Percentiles rank a stretch among this genome's conserved stretches.
These are phyloP conservation scores for Harrya chromipes DNA, from an alignment of 768 basidiomycete species.

Conservation along the genomic window DNA sequence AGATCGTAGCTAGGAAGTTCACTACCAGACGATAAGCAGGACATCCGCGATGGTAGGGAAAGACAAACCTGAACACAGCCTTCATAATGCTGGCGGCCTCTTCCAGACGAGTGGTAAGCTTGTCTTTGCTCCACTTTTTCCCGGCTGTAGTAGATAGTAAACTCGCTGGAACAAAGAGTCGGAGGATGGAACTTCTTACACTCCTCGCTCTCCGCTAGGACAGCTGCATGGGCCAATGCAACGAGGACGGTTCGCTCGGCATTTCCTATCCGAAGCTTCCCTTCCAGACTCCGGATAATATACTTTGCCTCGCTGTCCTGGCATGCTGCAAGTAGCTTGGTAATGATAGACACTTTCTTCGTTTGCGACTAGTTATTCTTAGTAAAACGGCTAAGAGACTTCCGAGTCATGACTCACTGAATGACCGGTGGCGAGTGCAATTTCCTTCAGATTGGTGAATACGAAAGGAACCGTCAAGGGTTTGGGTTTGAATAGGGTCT, in stretches of 20 bases:
- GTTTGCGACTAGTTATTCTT: constrained; percentile 68
- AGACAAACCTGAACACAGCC: constrained; percentile 81
- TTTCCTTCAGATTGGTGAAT: constrained; percentile 87
- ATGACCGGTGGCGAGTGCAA: constrained; percentile 81
- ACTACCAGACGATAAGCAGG: constrained; percentile 38
- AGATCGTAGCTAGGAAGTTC: constrained; percentile 92
- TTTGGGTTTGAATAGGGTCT: constrained; percentile 92
- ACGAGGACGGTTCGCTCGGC: constrained; percentile 96
- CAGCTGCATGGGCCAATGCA: constrained; percentile 88
- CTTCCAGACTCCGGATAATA: constrained; percentile 92
- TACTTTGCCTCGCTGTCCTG: constrained; percentile 93
- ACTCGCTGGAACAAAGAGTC: background rate
- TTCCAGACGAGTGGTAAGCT: constrained; percentile 69
- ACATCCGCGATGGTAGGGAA: background rate
- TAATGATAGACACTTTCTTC: constrained; percentile 94
- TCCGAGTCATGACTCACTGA: constrained; percentile 47
- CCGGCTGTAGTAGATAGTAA: constrained; percentile 41
- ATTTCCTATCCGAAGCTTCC: constrained; percentile 95
- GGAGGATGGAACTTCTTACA: constrained; percentile 33
- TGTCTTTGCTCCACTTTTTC: constrained; percentile 75
- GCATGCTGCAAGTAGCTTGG: constrained; percentile 89
- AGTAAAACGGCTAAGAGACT: background rate
- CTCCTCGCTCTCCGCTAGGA: constrained; percentile 73
- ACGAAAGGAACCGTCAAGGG: constrained; percentile 85
- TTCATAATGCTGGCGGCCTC: constrained; percentile 78